Evolutionary conservation across 306 rosid species (phyloP).

Genomic region (Dryas drummondii): DNA sequence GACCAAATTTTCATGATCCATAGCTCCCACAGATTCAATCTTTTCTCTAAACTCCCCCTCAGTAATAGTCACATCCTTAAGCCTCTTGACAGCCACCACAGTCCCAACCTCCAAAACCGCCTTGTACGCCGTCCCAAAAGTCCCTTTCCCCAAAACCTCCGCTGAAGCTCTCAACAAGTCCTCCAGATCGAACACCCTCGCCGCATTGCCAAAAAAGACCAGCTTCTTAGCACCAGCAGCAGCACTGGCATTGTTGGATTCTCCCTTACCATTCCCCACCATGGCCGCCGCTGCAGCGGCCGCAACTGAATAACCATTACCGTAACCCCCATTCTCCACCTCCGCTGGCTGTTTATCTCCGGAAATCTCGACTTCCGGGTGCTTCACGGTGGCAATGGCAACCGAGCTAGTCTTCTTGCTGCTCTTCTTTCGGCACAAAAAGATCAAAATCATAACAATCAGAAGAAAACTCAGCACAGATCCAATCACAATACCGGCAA

Average conservation of each 20-base stretch:
- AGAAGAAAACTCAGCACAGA: slow-evolving; percentile 33
- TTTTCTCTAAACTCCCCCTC: slow-evolving; percentile 49
- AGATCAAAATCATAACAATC: slow-evolving; percentile 25
- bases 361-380: slow-evolving; percentile 29
- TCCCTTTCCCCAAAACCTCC: slow-evolving; percentile 58
- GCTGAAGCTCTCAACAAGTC: slow-evolving; percentile 58
- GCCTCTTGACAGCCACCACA: slow-evolving; percentile 55
- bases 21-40: slow-evolving; percentile 48
- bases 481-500: slow-evolving; percentile 50
- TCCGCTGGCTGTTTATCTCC: slow-evolving; percentile 27
- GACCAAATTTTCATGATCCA: slow-evolving; percentile 44
- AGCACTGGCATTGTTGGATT: background rate
- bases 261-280: slow-evolving; percentile 30
- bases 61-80: slow-evolving; percentile 43
- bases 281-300: slow-evolving; percentile 30
- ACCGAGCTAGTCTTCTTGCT: slow-evolving; percentile 40
- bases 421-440: slow-evolving; percentile 44
- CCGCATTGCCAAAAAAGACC: slow-evolving; percentile 43
- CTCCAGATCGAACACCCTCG: slow-evolving; percentile 50
- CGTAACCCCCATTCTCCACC: slow-evolving; percentile 23
- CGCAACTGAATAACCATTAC: slow-evolving; percentile 30
- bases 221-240: slow-evolving; percentile 34
- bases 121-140: slow-evolving; percentile 54
- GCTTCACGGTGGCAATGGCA: slow-evolving; percentile 39
- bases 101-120: slow-evolving; percentile 49